Base-by-base conservation (phyloP, 2,329 filamentous ascomycete species). In the Pestalotiopsis sp. region DNA sequence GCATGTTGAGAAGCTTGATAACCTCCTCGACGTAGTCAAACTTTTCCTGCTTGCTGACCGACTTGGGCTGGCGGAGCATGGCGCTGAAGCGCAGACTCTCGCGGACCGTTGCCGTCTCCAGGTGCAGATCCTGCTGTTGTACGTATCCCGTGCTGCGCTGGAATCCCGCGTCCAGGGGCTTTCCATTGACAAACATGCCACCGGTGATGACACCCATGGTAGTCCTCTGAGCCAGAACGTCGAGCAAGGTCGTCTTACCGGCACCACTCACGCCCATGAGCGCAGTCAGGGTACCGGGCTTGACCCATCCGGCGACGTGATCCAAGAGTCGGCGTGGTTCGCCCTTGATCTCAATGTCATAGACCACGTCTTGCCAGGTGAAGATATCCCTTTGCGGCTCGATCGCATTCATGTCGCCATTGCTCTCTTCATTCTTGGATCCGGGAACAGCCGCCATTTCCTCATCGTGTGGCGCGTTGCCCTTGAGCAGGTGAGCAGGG, bases 281-380 rank as follows among this genome's bases (percentile, higher is more conserved):
- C 1, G 93, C 94, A 3, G 94, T 97, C 41, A 97, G 81, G 1
- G 93, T 97, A 38, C 94, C 94, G 0, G 94, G 94, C 78, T 95
- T 95, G 68, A 97, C 93, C 92, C 93, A 97, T 5, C 94, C 94
- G 72, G 93, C 89, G 1, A 97, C 92, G 67, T 94, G 83, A 72
- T 97, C 91, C 65, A 97, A 81, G 69, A 97, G 77, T 20, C 91
- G 87, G n/a, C 93, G 88, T 1, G 85, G 81, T 71, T 93, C 88
- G 1, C 85, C 85, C 80, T 96, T 96, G 80, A 97, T 92, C 73
- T 91, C 87, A 71, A 90, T 86, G 23, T 89, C 85, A 68, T 87
- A 97, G 71, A 90, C 91, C 0, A 96, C 90, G 73, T 94, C 86
- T 67, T 88, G 85, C 93, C 93, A 97, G 55, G 92, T 92, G 79